Conservation (phyloP, 208 protist genomes). For the Paratrypanosoma confusum region DNA sequence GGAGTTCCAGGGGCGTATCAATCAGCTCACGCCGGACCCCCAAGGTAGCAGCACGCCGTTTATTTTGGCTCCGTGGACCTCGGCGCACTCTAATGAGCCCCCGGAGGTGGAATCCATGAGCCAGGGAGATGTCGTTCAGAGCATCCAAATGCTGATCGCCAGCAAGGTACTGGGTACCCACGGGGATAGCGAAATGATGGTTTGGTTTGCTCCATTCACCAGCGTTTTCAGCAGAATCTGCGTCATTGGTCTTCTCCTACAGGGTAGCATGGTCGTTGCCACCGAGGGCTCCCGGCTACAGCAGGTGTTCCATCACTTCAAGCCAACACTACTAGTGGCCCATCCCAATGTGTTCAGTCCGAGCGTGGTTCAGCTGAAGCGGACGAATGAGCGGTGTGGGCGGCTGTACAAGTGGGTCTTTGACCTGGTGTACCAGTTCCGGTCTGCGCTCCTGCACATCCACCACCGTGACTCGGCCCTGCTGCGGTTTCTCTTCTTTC, state of each 20-base stretch:
- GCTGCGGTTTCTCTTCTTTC: conserved; percentile 75
- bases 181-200: conserved; percentile 42
- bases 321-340: conserved; percentile 63
- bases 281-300: conserved; percentile 32
- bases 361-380: conserved; percentile 48
- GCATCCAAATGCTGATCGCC: conserved; percentile 43
- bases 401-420: conserved; percentile 61
- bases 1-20: conserved; percentile 38
- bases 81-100: not conserved
- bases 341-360: conserved; percentile 58
- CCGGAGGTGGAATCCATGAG: conserved; percentile 35
- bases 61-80: not conserved
- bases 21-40: conserved; percentile 8
- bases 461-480: conserved; percentile 49
- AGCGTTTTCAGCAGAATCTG: conserved; percentile 64
- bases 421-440: conserved; percentile 47
- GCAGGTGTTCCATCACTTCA: conserved; percentile 40
- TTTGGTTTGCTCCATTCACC: conserved; percentile 70
- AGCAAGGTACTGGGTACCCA: conserved; percentile 35
- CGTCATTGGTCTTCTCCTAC: conserved; percentile 49
- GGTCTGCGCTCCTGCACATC: conserved; percentile 70
- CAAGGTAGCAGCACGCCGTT: conserved; percentile 14
- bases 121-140: conserved; percentile 54
- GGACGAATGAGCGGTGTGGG: conserved; percentile 43
- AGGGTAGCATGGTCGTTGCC: conserved; percentile 56